Evolutionary conservation across 129 eudicot genomes (phyloP), one percentile per base, ranked within the genome.

Genomic region (Sambucus nigra): DNA sequence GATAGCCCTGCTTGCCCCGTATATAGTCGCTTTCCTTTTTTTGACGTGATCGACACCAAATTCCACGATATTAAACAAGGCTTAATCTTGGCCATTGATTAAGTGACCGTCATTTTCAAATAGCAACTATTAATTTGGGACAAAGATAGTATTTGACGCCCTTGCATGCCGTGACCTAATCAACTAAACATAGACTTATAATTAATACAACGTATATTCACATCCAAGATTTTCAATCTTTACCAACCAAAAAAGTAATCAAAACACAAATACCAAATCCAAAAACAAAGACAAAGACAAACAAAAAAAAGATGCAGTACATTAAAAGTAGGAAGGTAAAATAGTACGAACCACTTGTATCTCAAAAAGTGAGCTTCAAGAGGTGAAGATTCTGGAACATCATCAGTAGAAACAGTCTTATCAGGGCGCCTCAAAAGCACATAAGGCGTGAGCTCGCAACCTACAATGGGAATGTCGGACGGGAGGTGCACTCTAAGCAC

Each of bases 391-490:
- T 84, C 94, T 0, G 88, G 68, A 1, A 80, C 75, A 74, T 84
- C 89, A 7, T 80, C 89, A 28, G 75, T 74, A 9, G 53, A 41
- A 1, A 75, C 70, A 23, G 82, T 28, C 72, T 71, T 76, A 53
- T 84, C 86, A 2, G 78, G 80, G 20, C 69, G 74, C 25, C 77
- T 75, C 18, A 77, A 47, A 13, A 76, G 68, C 25, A 84, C 86
- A 48, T 84, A 84, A 1, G 94, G 94, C 57, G 82, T 61, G 53
- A 84, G 76, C 72, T 84, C 94, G 51, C 94, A 84, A 26, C 94
- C 94, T 63, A 84, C 94, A 48, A 84, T 84, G 44, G 94, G 94
- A 65, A 84, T 84, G 51, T 84, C 94, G 61, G 94, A 84, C 63
- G 94, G 94, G 14, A 84, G 78, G 69, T 84, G 86, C 70, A 84